Percentiles rank a stretch among this genome's conserved stretches.
phyloP scores from a whole-genome alignment of 352 stramenopile genomes.

The Globisporangium ultimum region DNA sequence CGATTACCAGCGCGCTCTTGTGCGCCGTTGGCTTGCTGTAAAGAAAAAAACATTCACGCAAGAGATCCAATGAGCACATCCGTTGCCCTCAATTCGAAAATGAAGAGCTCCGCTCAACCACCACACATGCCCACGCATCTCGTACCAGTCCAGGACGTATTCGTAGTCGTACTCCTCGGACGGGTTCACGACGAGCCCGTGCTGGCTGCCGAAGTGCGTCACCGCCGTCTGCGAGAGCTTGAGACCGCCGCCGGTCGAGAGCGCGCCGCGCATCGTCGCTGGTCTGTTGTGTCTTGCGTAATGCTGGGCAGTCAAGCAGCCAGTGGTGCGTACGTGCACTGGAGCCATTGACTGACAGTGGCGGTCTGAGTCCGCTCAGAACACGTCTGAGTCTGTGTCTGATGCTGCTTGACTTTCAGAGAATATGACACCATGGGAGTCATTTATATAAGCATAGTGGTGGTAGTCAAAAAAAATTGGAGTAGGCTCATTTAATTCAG shows the following conservation, averaged over 20 bases:
- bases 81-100: too few species aligned
- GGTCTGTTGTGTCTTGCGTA: neutral
- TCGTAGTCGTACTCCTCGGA: constrained; percentile 81
- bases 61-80: neutral
- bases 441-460: too few species aligned
- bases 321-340: too few species aligned
- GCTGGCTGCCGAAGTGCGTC: constrained; percentile 47
- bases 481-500: too few species aligned
- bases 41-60: neutral
- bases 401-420: too few species aligned
- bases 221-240: constrained; percentile 64
- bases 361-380: too few species aligned
- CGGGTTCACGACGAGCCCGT: constrained; percentile 31
- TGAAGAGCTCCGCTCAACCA: neutral
- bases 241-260: constrained; percentile 41
- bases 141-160: constrained; percentile 76
- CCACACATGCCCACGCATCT: neutral
- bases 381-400: too few species aligned
- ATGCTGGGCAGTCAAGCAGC: neutral
- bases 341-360: too few species aligned
- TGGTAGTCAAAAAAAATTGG: too few species aligned
- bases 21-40: constrained; percentile 64
- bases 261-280: constrained; percentile 44
- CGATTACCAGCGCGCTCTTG: constrained; percentile 50
- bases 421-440: too few species aligned